Base-by-base conservation (phyloP, 257 asterid species). In the Solanum arcanum region DNA sequence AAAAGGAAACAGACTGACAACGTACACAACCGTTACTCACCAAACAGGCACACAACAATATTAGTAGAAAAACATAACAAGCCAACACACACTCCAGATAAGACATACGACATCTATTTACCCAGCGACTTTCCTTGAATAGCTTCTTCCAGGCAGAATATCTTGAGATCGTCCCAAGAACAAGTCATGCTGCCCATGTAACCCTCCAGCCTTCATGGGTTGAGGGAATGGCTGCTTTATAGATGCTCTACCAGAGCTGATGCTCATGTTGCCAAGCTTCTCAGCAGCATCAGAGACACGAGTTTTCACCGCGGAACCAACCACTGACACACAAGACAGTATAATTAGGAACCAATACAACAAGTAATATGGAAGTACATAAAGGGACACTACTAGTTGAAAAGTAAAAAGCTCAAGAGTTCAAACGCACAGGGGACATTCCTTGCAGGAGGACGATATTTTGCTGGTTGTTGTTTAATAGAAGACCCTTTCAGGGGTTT, bases 171-270 rank as follows among this genome's bases (percentile, higher is more conserved):
- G 85, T 81, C 95, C 93, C 39, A 87, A 86, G 62, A 90, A 87
- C 75, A 88, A 31, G 89, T 93, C 96, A 74, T 93, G 90, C 31
- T 88, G 92, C 62, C 90, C 91, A 27, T 92, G 95, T 94, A 96
- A 94, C 41, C 99, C 98, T 88, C 97, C 99, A 27, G 96, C 98
- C 90, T 94, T 95, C 98, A 94, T 93, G 37, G 96, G 94, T 62
- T 91, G 94, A 77, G 95, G 84, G 21, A 86, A 52, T 47, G 87
- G 94, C 74, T 90, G 94, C 88, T 90, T 95, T 83, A 49, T 81
- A 10, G 91, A 91, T 52, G 90, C 86, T 18, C 91, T 89, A 81
- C 93, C 91, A 76, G 92, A 90, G 59, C 92, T 86, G 29, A 95
- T 91, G 68, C 92, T 87, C 98, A 93, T 87, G 89, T 89, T 93